A percentile compares a stretch with the other conserved stretches of the same genome.
phyloP scores from a whole-genome alignment of 2,329 filamentous ascomycete genomes.

The Talaromyces sp. region DNA sequence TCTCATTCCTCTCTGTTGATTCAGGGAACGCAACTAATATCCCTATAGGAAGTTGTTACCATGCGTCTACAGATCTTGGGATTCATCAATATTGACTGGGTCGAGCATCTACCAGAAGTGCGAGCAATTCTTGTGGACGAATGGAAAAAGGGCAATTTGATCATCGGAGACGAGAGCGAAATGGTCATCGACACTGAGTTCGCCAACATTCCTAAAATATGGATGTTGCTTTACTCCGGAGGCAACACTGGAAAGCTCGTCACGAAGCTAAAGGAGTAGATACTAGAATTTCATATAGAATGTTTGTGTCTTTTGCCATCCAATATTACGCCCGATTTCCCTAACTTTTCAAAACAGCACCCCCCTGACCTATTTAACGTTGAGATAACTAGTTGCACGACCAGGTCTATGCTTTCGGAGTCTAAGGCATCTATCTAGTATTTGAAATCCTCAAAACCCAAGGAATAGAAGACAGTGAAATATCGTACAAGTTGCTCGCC shows the following conservation, averaged over 20 bases:
- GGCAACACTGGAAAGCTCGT: neutral
- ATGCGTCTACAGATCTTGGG: neutral
- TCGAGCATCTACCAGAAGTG: neutral
- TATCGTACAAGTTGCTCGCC: too few species aligned
- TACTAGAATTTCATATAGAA: neutral
- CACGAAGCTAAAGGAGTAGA: conserved; percentile 1
- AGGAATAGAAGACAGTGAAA: too few species aligned
- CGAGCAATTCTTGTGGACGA: neutral
- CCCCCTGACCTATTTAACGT: too few species aligned
- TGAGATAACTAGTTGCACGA: too few species aligned
- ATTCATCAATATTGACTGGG: neutral
- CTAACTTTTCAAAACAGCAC: too few species aligned
- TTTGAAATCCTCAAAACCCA: too few species aligned
- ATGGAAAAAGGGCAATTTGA: neutral
- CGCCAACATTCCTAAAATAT: neutral
- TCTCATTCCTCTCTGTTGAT: neutral
- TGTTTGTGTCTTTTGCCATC: too few species aligned
- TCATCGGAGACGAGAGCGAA: neutral
- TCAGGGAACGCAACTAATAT: neutral
- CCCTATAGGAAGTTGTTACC: neutral
- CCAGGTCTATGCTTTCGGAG: too few species aligned
- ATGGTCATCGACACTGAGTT: neutral
- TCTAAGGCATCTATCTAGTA: too few species aligned
- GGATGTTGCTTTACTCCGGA: neutral
- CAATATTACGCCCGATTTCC: too few species aligned